Evolutionary conservation across 768 basidiomycete species (phyloP).

Genomic region (Boletus sp.): DNA sequence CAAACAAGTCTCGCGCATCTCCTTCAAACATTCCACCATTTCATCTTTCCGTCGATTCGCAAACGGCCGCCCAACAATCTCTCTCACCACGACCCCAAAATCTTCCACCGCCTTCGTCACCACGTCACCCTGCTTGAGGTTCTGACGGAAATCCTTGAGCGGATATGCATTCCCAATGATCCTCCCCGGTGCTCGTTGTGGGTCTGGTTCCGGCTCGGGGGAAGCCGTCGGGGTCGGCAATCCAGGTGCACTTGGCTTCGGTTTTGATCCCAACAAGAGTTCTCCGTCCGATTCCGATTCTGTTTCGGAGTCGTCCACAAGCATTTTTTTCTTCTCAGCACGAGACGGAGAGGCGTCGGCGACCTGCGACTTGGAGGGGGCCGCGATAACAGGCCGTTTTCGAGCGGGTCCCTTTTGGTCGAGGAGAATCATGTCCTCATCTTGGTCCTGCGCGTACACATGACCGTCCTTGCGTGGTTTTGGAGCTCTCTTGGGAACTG

Average conservation of each 20-base stretch:
- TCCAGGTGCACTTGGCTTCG: conserved; percentile 11
- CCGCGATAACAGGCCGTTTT: conserved; percentile 13
- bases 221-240: conserved; percentile 57
- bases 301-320: conserved; percentile 46
- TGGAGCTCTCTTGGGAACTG: conserved; percentile 63
- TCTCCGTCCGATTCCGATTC: conserved; percentile 48
- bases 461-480: conserved; percentile 61
- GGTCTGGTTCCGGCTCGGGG: conserved; percentile 42
- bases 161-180: conserved; percentile 76
- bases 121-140: conserved; percentile 69
- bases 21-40: conserved; percentile 69
- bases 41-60: conserved; percentile 61
- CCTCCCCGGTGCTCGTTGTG: conserved; percentile 59
- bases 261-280: conserved; percentile 14
- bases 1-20: conserved; percentile 62
- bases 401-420: conserved; percentile 31
- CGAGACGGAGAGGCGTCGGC: background rate
- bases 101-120: conserved; percentile 86
- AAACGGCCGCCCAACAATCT: conserved; percentile 71
- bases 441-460: conserved; percentile 57
- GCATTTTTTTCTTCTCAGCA: conserved; percentile 15
- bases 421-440: conserved; percentile 57
- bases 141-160: conserved; percentile 70
- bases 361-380: conserved; percentile 6
- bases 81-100: conserved; percentile 63